These are phyloP conservation scores for Zygotorulaspora chibaensis DNA, from an alignment of 805 yeast genomes.

Conservation along the genomic window DNA sequence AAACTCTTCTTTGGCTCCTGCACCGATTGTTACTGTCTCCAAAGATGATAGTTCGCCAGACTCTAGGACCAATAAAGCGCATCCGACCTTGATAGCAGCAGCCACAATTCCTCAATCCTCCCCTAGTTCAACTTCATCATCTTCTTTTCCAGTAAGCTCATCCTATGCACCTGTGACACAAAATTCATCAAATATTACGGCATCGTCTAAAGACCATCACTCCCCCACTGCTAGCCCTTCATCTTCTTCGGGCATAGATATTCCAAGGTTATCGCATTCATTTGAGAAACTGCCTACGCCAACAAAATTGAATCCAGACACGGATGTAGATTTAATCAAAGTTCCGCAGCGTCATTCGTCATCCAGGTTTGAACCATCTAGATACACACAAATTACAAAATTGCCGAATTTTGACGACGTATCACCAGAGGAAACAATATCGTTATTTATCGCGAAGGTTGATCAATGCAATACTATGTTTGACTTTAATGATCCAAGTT, in stretches of 20 bases:
- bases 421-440: constrained; percentile 68
- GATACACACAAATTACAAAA: constrained; percentile 59
- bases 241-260: constrained; percentile 31
- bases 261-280: constrained; percentile 44
- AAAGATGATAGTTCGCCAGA: constrained; percentile 10
- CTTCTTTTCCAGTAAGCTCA: constrained; percentile 1
- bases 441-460: constrained; percentile 75
- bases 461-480: constrained; percentile 94
- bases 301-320: constrained; percentile 49
- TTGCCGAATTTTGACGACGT: constrained; percentile 88
- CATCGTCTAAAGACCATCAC: constrained; percentile 13
- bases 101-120: constrained; percentile 22
- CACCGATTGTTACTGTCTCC: constrained; percentile 18
- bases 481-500: constrained; percentile 90
- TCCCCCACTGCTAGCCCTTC: constrained; percentile 18
- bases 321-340: constrained; percentile 75
- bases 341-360: constrained; percentile 90
- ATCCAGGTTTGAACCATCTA: constrained; percentile 81
- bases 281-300: constrained; percentile 58
- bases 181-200: constrained; percentile 6
- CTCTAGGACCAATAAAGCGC: constrained; percentile 10
- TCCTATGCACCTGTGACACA: constrained; percentile 10
- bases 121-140: constrained; percentile 12
- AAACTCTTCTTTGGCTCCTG: constrained; percentile 1
- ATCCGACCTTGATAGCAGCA: constrained; percentile 30